phyloP scores from a whole-genome alignment of 768 basidiomycete species.

The Xerocomellus intermedius region DNA sequence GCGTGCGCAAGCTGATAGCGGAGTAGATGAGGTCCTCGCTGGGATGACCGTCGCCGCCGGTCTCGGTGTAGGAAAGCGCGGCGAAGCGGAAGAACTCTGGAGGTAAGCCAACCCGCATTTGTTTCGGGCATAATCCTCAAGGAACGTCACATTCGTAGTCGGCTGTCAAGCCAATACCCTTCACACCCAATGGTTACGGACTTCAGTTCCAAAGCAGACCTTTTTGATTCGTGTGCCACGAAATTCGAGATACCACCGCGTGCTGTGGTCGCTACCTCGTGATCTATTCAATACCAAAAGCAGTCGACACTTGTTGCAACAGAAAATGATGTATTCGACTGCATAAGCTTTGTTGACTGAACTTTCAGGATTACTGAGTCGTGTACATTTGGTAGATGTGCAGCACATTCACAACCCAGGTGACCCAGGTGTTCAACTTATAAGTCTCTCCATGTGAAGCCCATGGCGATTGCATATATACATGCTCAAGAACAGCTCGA shows the following conservation, averaged over 20 bases:
- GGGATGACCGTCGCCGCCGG: slow-evolving; percentile 64
- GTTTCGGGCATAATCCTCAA: slow-evolving; percentile 5
- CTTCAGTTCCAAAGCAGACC: slow-evolving; percentile 52
- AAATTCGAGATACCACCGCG: slow-evolving; percentile 61
- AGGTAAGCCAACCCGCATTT: slow-evolving; percentile 44
- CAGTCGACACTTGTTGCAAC: background rate
- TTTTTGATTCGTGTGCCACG: slow-evolving; percentile 63
- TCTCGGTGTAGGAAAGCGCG: slow-evolving; percentile 53
- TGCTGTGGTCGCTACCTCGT: slow-evolving; percentile 29
- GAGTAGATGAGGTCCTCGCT: slow-evolving; percentile 63
- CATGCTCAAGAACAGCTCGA: no score
- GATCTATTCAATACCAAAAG: background rate
- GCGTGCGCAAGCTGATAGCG: slow-evolving; percentile 42
- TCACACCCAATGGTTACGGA: slow-evolving; percentile 69
- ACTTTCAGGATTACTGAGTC: no score
- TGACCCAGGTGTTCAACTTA: no score
- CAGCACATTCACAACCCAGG: no score
- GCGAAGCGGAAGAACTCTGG: slow-evolving; percentile 67
- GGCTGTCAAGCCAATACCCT: slow-evolving; percentile 51
- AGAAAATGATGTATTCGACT: background rate
- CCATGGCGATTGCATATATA: no score
- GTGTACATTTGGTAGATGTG: no score
- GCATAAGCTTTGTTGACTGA: no score
- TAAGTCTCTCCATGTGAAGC: no score
- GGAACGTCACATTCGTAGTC: slow-evolving; percentile 29